Conservation (phyloP, 257 asterid genomes). For the Nicotiana tabacum region DNA sequence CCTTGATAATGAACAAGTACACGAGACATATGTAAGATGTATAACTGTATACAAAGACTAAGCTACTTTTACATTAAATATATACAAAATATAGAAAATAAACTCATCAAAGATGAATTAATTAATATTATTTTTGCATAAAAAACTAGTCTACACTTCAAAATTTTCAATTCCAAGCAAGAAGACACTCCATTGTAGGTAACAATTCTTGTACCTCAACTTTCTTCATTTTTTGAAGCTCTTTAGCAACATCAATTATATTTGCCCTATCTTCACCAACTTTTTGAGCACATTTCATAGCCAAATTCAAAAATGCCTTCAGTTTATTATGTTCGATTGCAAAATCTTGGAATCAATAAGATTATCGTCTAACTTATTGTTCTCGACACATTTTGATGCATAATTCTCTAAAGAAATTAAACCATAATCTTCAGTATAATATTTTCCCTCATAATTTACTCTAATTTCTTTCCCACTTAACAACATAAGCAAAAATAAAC, state of each 20-base stretch:
- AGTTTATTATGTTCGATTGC: not conserved
- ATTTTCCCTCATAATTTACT: not conserved
- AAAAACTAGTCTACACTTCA: not conserved
- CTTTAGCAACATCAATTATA: slow-evolving; percentile 21
- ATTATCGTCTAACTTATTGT: not conserved
- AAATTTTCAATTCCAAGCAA: not conserved
- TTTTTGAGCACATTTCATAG: not conserved
- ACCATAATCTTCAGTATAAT: not conserved
- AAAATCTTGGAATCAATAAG: not conserved
- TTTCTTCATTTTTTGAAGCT: not conserved
- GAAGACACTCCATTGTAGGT: not conserved
- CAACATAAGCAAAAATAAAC: not conserved
- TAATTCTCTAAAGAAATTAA: not conserved
- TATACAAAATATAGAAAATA: too few relatives aligned
- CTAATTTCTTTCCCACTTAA: not conserved
- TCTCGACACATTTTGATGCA: not conserved
- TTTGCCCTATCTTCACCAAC: slow-evolving; percentile 10
- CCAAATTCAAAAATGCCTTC: not conserved
- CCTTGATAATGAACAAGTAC: too few relatives aligned
- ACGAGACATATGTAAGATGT: too few relatives aligned
- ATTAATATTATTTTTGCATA: too few relatives aligned
- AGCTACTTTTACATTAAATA: too few relatives aligned
- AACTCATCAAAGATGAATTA: too few relatives aligned
- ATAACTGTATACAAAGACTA: too few relatives aligned
- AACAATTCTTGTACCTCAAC: not conserved